Conservation (phyloP, 139 green algal species). For the Asterochloris erici region DNA sequence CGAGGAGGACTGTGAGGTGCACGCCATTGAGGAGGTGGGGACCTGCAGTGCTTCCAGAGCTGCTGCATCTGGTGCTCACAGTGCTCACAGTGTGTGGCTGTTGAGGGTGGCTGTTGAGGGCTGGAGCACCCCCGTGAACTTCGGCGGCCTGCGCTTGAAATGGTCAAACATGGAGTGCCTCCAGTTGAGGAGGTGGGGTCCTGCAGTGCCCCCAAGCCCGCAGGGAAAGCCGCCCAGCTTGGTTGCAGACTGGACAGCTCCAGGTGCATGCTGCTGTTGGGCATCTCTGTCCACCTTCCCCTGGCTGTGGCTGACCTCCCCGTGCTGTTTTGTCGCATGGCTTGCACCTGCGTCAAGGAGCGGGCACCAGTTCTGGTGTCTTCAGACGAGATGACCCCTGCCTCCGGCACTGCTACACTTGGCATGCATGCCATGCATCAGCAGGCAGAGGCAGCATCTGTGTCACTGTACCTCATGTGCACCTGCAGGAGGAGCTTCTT, state of each 20-base stretch:
- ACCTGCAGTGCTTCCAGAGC: not conserved
- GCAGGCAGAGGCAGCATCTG: not conserved
- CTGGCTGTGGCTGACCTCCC: not conserved
- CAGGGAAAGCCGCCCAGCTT: no score
- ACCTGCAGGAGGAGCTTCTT: conserved; percentile 8
- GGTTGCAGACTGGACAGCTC: no score
- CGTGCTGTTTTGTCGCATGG: not conserved
- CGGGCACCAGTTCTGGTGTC: not conserved
- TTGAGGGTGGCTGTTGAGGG: not conserved
- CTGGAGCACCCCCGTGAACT: not conserved
- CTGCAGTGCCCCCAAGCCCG: no score
- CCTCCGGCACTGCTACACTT: not conserved
- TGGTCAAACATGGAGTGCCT: no score
- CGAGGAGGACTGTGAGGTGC: conserved; percentile 60
- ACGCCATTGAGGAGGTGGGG: conserved; percentile 62
- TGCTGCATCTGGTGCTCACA: not conserved
- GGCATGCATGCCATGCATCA: not conserved
- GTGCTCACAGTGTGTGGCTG: not conserved
- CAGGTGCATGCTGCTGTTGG: no score
- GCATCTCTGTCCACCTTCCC: not conserved
- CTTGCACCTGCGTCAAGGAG: not conserved
- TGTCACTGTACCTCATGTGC: not conserved
- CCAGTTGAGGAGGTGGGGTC: no score
- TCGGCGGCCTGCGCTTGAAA: not conserved
- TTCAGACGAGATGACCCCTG: not conserved